A percentile compares a stretch with the other conserved stretches of the same genome.
Evolutionary conservation across 2,329 filamentous ascomycete species (phyloP).

Genomic region (Fusarium sp.): DNA sequence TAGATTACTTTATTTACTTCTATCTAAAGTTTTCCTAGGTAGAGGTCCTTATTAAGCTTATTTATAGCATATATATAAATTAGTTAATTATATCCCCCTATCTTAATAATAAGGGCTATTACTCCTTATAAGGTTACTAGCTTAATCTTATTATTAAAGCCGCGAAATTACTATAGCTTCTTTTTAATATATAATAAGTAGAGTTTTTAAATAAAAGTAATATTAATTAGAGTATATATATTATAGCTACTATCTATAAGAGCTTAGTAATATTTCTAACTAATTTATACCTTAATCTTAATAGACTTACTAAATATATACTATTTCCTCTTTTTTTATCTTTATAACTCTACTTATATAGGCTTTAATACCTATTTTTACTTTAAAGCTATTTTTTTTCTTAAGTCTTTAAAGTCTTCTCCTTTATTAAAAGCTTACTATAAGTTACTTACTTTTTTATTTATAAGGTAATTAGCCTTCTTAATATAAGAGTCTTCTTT

Average conservation of each 20-base stretch:
- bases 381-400: neutral
- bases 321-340: neutral
- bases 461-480: neutral
- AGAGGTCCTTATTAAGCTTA: neutral
- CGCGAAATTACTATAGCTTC: neutral
- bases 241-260: neutral
- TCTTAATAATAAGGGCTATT: neutral
- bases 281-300: neutral
- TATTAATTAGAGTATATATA: neutral
- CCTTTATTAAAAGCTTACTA: no score
- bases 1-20: neutral
- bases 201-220: neutral
- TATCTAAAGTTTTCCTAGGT: neutral
- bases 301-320: neutral
- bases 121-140: neutral
- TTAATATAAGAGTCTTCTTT: neutral
- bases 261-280: neutral
- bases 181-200: neutral
- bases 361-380: neutral
- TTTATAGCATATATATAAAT: neutral
- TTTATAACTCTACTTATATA: neutral
- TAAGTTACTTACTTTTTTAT: neutral
- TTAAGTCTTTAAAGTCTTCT: no score
- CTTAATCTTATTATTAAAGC: neutral
- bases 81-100: neutral